Percentiles rank a stretch among this genome's conserved stretches.
phyloP scores from a whole-genome alignment of 805 yeast species.

The Barnettozyma populi region DNA sequence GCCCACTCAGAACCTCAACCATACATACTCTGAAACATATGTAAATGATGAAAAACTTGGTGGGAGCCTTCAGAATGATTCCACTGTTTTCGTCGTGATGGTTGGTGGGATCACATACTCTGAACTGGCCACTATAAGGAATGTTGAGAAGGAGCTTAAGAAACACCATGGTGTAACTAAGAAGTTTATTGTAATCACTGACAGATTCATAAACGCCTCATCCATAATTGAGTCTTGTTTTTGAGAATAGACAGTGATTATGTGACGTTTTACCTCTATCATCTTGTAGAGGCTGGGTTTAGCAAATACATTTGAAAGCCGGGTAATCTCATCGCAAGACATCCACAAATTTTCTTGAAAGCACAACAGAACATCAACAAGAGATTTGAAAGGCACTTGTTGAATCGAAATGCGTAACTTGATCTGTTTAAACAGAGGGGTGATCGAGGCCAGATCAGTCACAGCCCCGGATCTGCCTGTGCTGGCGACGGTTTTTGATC shows the following conservation, averaged over 20 bases:
- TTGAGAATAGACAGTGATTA: too few species aligned
- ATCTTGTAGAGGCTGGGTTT: too few species aligned
- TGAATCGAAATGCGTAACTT: slow-evolving; percentile 39
- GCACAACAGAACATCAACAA: background rate
- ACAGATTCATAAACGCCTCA: slow-evolving; percentile 42
- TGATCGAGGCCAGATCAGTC: slow-evolving; percentile 43
- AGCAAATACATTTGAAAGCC: background rate
- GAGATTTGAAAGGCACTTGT: background rate
- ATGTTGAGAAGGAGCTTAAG: slow-evolving; percentile 43
- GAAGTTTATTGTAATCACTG: slow-evolving; percentile 41
- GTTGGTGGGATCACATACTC: slow-evolving; percentile 86
- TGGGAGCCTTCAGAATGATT: slow-evolving; percentile 17
- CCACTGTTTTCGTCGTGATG: slow-evolving; percentile 43
- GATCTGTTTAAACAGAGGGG: slow-evolving; percentile 49
- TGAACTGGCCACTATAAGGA: slow-evolving; percentile 69
- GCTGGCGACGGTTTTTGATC: slow-evolving; percentile 56
- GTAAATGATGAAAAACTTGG: slow-evolving; percentile 13
- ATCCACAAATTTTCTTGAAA: background rate
- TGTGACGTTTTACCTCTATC: background rate
- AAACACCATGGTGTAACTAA: slow-evolving; percentile 29
- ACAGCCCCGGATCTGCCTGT: slow-evolving; percentile 64
- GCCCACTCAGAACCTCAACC: slow-evolving; percentile 9
- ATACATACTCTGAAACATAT: slow-evolving; percentile 8
- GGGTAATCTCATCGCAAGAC: background rate
- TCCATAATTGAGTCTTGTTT: slow-evolving; percentile 26